Conservation (phyloP, 2,329 filamentous ascomycete genomes). For the Fusarium sp. region DNA sequence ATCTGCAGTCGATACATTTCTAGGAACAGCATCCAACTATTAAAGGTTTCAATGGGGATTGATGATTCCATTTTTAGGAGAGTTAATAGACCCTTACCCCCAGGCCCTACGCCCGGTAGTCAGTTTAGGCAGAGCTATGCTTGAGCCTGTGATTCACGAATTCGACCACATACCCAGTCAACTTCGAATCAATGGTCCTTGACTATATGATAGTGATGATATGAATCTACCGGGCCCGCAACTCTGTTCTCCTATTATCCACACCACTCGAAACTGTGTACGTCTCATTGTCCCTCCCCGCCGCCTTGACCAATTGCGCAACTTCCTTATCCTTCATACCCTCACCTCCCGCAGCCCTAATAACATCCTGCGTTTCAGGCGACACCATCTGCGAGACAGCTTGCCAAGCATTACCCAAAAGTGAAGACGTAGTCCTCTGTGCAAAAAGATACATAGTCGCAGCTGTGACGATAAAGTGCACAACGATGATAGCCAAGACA, state of each 20-base stretch:
- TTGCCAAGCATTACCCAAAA: slow-evolving; percentile 25
- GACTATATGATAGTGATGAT: too few species aligned
- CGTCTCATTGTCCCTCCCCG: not conserved
- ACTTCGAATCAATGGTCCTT: too few species aligned
- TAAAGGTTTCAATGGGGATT: too few species aligned
- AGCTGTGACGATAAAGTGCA: not conserved
- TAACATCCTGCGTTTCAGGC: slow-evolving; percentile 14
- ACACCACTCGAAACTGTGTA: not conserved
- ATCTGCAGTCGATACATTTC: too few species aligned
- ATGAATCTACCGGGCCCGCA: not conserved
- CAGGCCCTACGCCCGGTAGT: too few species aligned
- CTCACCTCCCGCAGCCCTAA: not conserved
- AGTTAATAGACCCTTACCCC: too few species aligned
- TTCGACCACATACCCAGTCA: too few species aligned
- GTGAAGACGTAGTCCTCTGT: not conserved
- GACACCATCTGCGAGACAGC: slow-evolving; percentile 16
- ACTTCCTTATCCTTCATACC: slow-evolving; percentile 13
- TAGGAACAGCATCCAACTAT: too few species aligned
- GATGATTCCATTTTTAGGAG: too few species aligned
- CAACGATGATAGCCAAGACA: not conserved
- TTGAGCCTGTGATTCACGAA: too few species aligned
- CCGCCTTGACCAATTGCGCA: not conserved
- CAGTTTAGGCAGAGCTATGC: too few species aligned
- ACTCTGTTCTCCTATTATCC: not conserved
- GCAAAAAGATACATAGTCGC: slow-evolving; percentile 1